phyloP scores from a whole-genome alignment of 139 green algal genomes.

The Chlamydomonas sphaeroides region DNA sequence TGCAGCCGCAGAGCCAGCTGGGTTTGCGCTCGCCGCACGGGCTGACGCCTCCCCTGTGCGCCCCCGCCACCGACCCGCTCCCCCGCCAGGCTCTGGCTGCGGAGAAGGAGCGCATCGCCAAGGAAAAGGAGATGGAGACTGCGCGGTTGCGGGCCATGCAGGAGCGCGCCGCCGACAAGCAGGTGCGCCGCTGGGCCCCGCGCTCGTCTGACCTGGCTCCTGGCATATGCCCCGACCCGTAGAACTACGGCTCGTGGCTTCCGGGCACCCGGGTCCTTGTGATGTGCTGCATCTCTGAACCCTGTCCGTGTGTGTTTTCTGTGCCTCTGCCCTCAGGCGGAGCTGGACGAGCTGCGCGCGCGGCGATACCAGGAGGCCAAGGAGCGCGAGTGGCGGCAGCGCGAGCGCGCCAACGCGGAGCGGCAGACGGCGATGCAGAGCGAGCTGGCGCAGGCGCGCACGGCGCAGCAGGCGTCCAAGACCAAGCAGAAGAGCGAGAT shows the following conservation, averaged over 20 bases:
- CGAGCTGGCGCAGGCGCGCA: constrained; percentile 75
- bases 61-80: not conserved
- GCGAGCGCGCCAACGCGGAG: constrained; percentile 72
- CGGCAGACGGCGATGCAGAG: constrained; percentile 62
- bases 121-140: constrained; percentile 88
- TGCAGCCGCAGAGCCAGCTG: too few species aligned
- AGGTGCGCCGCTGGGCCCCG: too few species aligned
- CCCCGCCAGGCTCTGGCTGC: constrained; percentile 55
- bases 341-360: constrained; percentile 89
- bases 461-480: constrained; percentile 78
- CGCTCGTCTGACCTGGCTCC: too few species aligned
- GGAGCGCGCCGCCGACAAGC: constrained; percentile 82
- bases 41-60: too few species aligned
- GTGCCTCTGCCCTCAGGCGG: too few species aligned
- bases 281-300: too few species aligned
- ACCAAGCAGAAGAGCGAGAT: constrained; percentile 76
- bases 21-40: too few species aligned
- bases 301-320: too few species aligned
- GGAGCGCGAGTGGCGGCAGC: constrained; percentile 82
- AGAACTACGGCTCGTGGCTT: too few species aligned
- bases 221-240: too few species aligned
- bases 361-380: constrained; percentile 73
- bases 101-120: constrained; percentile 77
- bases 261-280: too few species aligned
- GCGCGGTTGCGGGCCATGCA: constrained; percentile 84